Base-by-base conservation (phyloP, 148 eudicot species). In the Vaccinium corymbosum region DNA sequence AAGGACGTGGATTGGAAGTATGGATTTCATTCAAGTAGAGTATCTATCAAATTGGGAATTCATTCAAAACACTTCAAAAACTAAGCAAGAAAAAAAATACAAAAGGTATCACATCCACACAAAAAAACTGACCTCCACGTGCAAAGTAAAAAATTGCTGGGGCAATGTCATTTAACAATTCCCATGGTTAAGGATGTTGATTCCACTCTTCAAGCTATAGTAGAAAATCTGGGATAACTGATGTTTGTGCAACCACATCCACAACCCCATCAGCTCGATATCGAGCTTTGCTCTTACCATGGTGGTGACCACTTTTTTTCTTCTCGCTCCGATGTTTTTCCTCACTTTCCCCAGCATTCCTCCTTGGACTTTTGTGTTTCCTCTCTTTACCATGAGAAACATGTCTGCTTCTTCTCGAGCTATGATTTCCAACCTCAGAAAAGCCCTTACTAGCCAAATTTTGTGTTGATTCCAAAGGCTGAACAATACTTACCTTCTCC, bases 151-250 rank as follows among this genome's bases (percentile, higher is more conserved):
- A 35, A 42, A 35, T 74, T 74, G 62, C 52, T 57, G 38, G n/a
- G 75, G 66, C 74, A 8, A 48, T 62, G 50, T 48, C 81, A 53
- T 85, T 70, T 32, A 76, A 57, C 57, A 50, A 81, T 64, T n/a
- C 71, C 73, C 22, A 51, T 19, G 7, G 52, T 51, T 27, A 22
- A 49, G 12, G 22, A 61, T 62, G 19, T 25, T 51, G 72, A 27
- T 62, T 70, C 29, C 62, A 52, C 71, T 51, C 7, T 46, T 22
- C 12, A 78, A 74, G 82, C 90, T 92, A 95, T 85, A 95, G 84
- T 78, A 94, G 94, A 84, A 90, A 95, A 86, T 94, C 98, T 25
- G 98, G 98, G 62, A 95, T 91, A 50, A 88, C 89, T 62, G 90
- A 81, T 80, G 89, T 83, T 73, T 90, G 90, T 83, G 87, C 86